Evolutionary conservation across 345 rosid species (phyloP).

Genomic region (Eucalyptus leucophloia): DNA sequence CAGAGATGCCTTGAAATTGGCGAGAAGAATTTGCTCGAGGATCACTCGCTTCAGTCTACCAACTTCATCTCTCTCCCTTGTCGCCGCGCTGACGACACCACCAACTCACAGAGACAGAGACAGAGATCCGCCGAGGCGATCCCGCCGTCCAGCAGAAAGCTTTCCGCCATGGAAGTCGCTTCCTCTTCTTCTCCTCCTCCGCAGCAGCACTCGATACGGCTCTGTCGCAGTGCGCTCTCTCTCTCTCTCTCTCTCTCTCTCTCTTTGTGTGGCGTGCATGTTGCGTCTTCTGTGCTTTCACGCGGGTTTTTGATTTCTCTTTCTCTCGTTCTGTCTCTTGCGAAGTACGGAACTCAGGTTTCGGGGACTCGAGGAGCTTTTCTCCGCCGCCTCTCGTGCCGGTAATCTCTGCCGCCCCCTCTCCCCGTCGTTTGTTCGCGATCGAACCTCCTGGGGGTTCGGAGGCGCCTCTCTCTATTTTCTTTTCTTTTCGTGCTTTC

Average conservation of each 20-base stretch:
- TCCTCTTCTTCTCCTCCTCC: background rate
- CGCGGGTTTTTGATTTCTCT: background rate
- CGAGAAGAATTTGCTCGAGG: background rate
- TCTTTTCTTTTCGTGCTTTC: background rate
- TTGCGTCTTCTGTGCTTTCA: background rate
- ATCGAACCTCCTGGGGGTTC: background rate
- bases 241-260: background rate
- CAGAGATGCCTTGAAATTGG: background rate
- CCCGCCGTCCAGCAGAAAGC: background rate
- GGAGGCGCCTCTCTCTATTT: background rate
- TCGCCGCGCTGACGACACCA: background rate
- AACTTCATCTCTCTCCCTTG: background rate
- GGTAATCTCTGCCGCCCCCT: conserved; percentile 8
- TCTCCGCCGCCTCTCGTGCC: conserved; percentile 11
- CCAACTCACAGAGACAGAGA: background rate
- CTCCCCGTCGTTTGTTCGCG: background rate
- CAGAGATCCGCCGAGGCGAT: background rate
- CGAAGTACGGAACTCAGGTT: conserved; percentile 8
- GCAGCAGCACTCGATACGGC: background rate
- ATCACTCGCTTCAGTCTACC: background rate
- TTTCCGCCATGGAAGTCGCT: conserved; percentile 37
- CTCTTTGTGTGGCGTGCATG: background rate
- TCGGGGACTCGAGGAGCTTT: conserved; percentile 6
- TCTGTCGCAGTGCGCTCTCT: background rate
- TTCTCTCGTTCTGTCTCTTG: background rate